These are phyloP conservation scores for Triticum aestivum DNA, from an alignment of 176 grass and related monocot species.

Conservation along the genomic window DNA sequence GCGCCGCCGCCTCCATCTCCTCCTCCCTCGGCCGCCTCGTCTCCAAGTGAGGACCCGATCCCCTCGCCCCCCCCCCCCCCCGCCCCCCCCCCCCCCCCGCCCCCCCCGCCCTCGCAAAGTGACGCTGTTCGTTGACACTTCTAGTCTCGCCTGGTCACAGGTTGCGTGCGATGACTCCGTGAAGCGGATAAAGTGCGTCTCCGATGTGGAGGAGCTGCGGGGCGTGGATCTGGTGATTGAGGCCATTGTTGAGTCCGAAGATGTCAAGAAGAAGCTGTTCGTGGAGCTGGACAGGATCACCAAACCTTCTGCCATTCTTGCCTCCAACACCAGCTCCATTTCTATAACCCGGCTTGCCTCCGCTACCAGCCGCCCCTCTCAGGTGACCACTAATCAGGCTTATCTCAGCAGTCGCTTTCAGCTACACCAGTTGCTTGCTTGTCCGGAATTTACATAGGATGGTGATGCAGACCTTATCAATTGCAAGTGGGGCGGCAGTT, in stretches of 20 bases:
- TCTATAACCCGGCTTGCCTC: conserved; percentile 84
- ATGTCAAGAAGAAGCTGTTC: conserved; percentile 87
- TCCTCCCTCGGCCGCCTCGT: conserved; percentile 61
- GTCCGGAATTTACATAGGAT: background rate
- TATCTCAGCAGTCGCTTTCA: background rate
- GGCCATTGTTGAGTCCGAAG: conserved; percentile 81
- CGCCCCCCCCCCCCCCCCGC: no score
- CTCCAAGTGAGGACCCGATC: conserved; percentile 40
- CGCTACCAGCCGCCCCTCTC: conserved; percentile 65
- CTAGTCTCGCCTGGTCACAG: conserved; percentile 31
- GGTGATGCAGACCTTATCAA: background rate
- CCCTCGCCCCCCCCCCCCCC: background rate
- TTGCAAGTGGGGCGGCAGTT: background rate
- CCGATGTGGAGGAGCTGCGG: conserved; percentile 56
- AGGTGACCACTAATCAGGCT: conserved; percentile 41
- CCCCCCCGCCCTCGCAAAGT: background rate
- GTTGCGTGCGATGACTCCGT: conserved; percentile 51
- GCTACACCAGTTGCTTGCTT: background rate
- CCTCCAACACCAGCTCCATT: conserved; percentile 92
- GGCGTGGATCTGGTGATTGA: conserved; percentile 76
- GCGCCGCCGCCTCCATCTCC: conserved; percentile 56
- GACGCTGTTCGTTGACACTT: background rate
- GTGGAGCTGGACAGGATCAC: conserved; percentile 64
- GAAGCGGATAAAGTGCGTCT: conserved; percentile 63
- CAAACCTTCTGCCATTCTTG: conserved; percentile 81